Evolutionary conservation across 1,139 yeast species (phyloP).

Genomic region (Blastobotrys apis): DNA sequence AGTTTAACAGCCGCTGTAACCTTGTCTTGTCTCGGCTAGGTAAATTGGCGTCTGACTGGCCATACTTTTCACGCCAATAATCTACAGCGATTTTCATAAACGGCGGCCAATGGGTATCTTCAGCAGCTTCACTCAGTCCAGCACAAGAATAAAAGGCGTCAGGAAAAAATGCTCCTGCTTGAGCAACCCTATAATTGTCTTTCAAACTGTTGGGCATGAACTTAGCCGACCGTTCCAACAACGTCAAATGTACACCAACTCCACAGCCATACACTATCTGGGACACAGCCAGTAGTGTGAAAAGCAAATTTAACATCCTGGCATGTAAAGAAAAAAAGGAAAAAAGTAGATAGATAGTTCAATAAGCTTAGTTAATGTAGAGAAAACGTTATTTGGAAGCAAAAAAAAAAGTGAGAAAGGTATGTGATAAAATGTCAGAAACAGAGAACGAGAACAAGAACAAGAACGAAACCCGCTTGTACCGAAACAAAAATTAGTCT

Average conservation of each 20-base stretch:
- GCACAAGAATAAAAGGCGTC: constrained; percentile 58
- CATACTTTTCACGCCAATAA: constrained; percentile 38
- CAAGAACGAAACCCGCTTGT: too few relatives aligned
- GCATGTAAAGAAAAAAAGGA: neutral
- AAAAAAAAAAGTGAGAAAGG: too few relatives aligned
- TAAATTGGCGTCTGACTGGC: neutral
- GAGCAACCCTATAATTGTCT: constrained; percentile 23
- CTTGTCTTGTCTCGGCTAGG: neutral
- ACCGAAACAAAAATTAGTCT: too few relatives aligned
- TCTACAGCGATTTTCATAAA: constrained; percentile 44
- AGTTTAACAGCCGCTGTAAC: neutral
- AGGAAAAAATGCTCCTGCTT: constrained; percentile 59
- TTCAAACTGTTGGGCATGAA: constrained; percentile 33
- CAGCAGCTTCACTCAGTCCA: constrained; percentile 48
- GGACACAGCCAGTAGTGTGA: neutral
- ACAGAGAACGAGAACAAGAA: too few relatives aligned
- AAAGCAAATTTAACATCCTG: too few relatives aligned
- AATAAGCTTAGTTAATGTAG: too few relatives aligned
- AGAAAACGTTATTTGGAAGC: too few relatives aligned
- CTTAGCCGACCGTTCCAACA: constrained; percentile 38
- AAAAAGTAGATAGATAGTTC: neutral
- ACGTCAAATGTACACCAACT: constrained; percentile 38
- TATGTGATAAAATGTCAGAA: too few relatives aligned
- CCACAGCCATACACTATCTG: constrained; percentile 8
- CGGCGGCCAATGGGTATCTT: constrained; percentile 63